Conservation (phyloP, 2,329 filamentous ascomycete species). For the Ascochyta pisi region DNA sequence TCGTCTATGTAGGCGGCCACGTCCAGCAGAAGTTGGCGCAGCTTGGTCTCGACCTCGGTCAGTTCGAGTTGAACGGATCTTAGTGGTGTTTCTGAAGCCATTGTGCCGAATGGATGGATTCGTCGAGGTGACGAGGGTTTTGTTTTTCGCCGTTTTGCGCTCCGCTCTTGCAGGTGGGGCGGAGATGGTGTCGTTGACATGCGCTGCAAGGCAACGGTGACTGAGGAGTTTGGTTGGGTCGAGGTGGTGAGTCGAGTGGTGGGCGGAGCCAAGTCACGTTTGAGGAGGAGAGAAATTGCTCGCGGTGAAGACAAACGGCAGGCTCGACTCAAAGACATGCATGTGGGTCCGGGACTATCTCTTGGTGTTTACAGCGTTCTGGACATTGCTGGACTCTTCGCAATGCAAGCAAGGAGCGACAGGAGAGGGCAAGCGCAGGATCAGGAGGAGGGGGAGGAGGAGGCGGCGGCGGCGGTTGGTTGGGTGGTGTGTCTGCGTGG, state of each 20-base stretch:
- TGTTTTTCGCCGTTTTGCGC: slow-evolving; percentile 43
- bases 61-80: slow-evolving; percentile 59
- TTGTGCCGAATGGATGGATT: slow-evolving; percentile 38
- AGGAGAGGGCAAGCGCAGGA: slow-evolving; percentile 9
- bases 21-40: slow-evolving; percentile 80
- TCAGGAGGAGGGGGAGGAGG: slow-evolving; percentile 12
- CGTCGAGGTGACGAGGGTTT: slow-evolving; percentile 22
- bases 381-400: neutral
- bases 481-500: slow-evolving; percentile 4
- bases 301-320: slow-evolving; percentile 37
- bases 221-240: slow-evolving; percentile 4
- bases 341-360: slow-evolving; percentile 19
- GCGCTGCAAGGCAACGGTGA: slow-evolving; percentile 24
- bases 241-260: slow-evolving; percentile 10
- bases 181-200: slow-evolving; percentile 39
- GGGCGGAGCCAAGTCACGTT: slow-evolving; percentile 27
- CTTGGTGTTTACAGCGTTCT: slow-evolving; percentile 3
- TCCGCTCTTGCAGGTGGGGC: slow-evolving; percentile 33
- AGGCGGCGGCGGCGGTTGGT: slow-evolving; percentile 7
- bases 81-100: slow-evolving; percentile 28
- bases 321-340: slow-evolving; percentile 40
- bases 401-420: slow-evolving; percentile 8
- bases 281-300: slow-evolving; percentile 31
- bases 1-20: slow-evolving; percentile 74
- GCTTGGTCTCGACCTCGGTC: slow-evolving; percentile 72